Conservation (phyloP, 495 filamentous ascomycete species). For the Trichoderma virens region DNA sequence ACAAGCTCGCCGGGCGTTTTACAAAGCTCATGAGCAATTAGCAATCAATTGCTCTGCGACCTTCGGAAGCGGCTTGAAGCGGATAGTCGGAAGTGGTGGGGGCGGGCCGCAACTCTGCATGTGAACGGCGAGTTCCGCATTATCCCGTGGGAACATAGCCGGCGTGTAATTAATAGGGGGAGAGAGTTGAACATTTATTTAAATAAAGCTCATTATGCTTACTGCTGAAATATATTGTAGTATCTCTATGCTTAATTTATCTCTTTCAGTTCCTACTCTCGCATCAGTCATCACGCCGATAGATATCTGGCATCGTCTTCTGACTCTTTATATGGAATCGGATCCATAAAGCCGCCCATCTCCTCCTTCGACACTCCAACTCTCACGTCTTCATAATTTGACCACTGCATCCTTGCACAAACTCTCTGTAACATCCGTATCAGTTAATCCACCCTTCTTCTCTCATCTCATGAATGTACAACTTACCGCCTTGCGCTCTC, state of each 20-base stretch:
- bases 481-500: conserved; percentile 50
- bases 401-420: not conserved
- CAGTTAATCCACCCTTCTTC: no score
- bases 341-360: not conserved
- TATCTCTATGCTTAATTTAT: no score
- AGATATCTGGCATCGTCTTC: not conserved
- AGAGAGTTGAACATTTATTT: no score
- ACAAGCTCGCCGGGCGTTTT: not conserved
- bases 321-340: no score
- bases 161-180: no score
- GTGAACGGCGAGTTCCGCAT: no score
- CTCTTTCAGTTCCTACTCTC: no score
- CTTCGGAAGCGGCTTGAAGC: not conserved
- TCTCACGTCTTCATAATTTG: not conserved
- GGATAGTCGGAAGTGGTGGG: conserved; percentile 1
- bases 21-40: not conserved
- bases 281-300: no score
- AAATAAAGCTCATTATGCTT: no score
- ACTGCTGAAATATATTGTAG: no score
- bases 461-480: not conserved
- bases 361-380: not conserved
- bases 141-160: no score
- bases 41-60: not conserved
- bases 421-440: not conserved
- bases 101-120: not conserved